phyloP scores from a whole-genome alignment of 2,329 filamentous ascomycete species.

The Botrytis hyacinthi region DNA sequence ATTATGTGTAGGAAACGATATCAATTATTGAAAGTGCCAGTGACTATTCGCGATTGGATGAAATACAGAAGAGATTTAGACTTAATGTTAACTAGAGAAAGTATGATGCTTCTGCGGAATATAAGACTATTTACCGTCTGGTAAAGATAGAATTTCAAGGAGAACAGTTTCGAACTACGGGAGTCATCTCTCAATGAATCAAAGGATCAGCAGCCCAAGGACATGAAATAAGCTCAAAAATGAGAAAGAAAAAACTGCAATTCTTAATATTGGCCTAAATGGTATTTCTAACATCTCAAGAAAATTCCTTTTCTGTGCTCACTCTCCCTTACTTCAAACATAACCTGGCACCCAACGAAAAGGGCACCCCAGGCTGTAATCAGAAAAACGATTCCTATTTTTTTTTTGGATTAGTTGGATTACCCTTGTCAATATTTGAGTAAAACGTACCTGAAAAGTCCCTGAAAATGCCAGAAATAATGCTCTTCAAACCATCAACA shows the following conservation, averaged over 20 bases:
- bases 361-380: slow-evolving; percentile 67
- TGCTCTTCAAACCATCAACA: slow-evolving; percentile 76
- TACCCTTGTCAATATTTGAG: neutral
- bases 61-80: neutral
- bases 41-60: neutral
- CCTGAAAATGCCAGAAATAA: slow-evolving; percentile 72
- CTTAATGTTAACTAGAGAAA: neutral
- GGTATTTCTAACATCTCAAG: slow-evolving; percentile 67
- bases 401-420: slow-evolving; percentile 30
- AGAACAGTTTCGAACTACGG: neutral
- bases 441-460: slow-evolving; percentile 63
- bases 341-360: slow-evolving; percentile 85
- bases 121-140: neutral
- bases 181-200: neutral
- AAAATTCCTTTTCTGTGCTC: slow-evolving; percentile 80
- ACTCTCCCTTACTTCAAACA: slow-evolving; percentile 90
- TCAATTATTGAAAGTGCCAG: neutral
- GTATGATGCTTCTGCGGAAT: neutral
- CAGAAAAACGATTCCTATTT: slow-evolving; percentile 68
- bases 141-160: neutral
- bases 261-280: neutral
- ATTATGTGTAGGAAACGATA: neutral
- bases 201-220: neutral
- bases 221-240: too few species aligned
- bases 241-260: neutral